phyloP scores from a whole-genome alignment of 2,329 filamentous ascomycete genomes.

The Venturia nashicola region DNA sequence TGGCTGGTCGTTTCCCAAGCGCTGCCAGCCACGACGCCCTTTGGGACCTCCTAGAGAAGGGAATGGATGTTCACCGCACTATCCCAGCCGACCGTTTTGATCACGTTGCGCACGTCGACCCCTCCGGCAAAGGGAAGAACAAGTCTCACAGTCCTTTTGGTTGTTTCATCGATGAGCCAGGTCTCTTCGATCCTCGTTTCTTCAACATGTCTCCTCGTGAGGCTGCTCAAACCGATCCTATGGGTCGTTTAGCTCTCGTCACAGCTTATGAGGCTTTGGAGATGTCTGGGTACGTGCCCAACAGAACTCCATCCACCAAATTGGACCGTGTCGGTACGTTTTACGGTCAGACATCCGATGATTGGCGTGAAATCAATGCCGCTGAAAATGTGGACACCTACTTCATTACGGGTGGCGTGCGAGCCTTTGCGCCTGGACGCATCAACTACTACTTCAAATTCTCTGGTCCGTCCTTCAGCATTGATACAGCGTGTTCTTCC shows the following conservation, averaged over 20 bases:
- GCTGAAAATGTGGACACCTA: conserved; percentile 59
- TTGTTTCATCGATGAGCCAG: conserved; percentile 64
- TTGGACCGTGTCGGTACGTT: conserved; percentile 57
- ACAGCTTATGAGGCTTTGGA: conserved; percentile 75
- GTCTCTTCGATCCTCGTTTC: conserved; percentile 69
- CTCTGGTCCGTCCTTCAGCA: conserved; percentile 56
- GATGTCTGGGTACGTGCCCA: conserved; percentile 65
- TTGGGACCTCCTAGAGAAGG: conserved; percentile 64
- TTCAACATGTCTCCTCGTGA: conserved; percentile 82
- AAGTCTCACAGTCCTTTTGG: conserved; percentile 67
- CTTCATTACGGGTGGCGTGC: conserved; percentile 52
- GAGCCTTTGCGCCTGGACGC: conserved; percentile 49
- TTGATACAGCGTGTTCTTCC: conserved; percentile 71
- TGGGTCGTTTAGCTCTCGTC: conserved; percentile 63
- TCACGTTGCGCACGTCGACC: conserved; percentile 57
- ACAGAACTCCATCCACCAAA: conserved; percentile 56
- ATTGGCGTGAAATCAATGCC: conserved; percentile 65
- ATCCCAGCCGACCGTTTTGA: conserved; percentile 63
- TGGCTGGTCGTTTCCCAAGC: conserved; percentile 66
- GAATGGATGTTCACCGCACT: conserved; percentile 59
- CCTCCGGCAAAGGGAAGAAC: conserved; percentile 60
- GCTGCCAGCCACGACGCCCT: conserved; percentile 58
- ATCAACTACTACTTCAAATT: conserved; percentile 73
- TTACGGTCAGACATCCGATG: conserved; percentile 64
- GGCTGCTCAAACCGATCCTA: conserved; percentile 68